Evolutionary conservation across 2,329 filamentous ascomycete genomes (phyloP).

Genomic region (Thelonectria rubi): DNA sequence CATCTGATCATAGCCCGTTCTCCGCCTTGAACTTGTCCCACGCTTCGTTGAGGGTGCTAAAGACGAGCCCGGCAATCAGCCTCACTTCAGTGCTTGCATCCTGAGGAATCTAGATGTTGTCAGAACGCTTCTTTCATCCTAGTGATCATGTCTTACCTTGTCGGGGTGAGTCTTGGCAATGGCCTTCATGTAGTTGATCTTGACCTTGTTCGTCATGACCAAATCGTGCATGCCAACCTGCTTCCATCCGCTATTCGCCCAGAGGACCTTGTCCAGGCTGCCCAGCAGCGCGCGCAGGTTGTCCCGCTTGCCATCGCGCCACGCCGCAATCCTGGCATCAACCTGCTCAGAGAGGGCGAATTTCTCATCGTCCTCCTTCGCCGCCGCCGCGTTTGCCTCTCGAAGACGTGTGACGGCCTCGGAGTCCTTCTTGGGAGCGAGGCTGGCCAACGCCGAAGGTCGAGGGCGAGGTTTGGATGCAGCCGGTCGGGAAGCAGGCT

Average conservation of each 20-base stretch:
- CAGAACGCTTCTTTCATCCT: slow-evolving; percentile 9
- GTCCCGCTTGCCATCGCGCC: slow-evolving; percentile 91
- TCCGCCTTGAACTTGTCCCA: slow-evolving; percentile 79
- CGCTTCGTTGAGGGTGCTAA: slow-evolving; percentile 74
- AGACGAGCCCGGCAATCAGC: slow-evolving; percentile 72
- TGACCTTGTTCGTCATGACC: slow-evolving; percentile 92
- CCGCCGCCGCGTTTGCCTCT: slow-evolving; percentile 84
- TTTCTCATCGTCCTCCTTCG: slow-evolving; percentile 89
- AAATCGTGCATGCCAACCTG: slow-evolving; percentile 94
- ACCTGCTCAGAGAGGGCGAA: slow-evolving; percentile 88
- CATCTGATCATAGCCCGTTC: slow-evolving; percentile 64
- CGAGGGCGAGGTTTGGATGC: slow-evolving; percentile 57
- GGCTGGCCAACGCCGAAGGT: slow-evolving; percentile 52
- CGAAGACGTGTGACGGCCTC: slow-evolving; percentile 86
- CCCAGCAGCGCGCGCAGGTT: slow-evolving; percentile 89
- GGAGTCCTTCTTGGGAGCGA: slow-evolving; percentile 61
- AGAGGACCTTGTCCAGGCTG: slow-evolving; percentile 88
- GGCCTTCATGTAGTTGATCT: slow-evolving; percentile 98
- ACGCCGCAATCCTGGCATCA: slow-evolving; percentile 78
- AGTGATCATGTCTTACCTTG: slow-evolving; percentile 72
- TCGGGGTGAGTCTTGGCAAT: slow-evolving; percentile 99
- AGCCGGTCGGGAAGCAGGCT: slow-evolving; percentile 55
- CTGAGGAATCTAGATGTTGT: slow-evolving; percentile 63
- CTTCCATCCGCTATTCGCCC: slow-evolving; percentile 95
- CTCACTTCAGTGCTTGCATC: slow-evolving; percentile 71